Conservation (phyloP, 768 basidiomycete species). For the Suillus subluteus region DNA sequence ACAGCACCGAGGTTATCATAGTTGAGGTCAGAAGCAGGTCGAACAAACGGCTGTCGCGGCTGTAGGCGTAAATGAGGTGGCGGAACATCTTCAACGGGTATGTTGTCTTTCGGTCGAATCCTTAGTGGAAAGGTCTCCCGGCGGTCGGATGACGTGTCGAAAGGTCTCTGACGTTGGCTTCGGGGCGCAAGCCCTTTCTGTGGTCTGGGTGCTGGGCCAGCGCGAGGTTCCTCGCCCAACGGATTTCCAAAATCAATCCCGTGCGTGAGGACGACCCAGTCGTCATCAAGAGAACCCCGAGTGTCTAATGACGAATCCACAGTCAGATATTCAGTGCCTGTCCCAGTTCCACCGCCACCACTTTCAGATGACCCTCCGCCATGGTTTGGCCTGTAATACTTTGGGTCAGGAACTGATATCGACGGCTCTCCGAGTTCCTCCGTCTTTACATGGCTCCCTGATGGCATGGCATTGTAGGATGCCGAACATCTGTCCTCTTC, state of each 20-base stretch:
- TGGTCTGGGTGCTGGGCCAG: conserved; percentile 28
- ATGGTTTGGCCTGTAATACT: conserved; percentile 60
- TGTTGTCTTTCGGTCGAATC: conserved; percentile 30
- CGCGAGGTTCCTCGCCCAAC: conserved; percentile 6
- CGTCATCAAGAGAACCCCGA: conserved; percentile 34
- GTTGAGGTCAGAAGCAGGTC: conserved; percentile 72
- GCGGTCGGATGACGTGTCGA: conserved; percentile 28
- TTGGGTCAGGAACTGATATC: conserved; percentile 39
- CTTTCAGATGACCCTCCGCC: conserved; percentile 15
- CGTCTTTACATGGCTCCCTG: conserved; percentile 59
- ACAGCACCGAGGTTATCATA: conserved; percentile 67
- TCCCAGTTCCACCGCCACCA: conserved; percentile 10
- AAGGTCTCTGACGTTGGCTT: conserved; percentile 16
- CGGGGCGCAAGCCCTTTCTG: conserved; percentile 5
- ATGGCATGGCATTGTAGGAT: conserved; percentile 58
- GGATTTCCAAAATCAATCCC: conserved; percentile 27
- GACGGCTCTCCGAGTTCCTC: conserved; percentile 56
- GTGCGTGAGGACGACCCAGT: conserved; percentile 63
- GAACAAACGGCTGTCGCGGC: conserved; percentile 69
- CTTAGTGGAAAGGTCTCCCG: conserved; percentile 73
- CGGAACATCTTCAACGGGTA: conserved; percentile 49
- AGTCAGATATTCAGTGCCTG: conserved; percentile 15
- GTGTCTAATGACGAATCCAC: conserved; percentile 20
- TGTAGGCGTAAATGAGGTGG: conserved; percentile 70
- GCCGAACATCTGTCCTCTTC: conserved; percentile 68